A percentile compares a stretch with the other conserved stretches of the same genome.
Evolutionary conservation across 2,329 filamentous ascomycete species (phyloP).

Genomic region (Colletotrichum sp.): DNA sequence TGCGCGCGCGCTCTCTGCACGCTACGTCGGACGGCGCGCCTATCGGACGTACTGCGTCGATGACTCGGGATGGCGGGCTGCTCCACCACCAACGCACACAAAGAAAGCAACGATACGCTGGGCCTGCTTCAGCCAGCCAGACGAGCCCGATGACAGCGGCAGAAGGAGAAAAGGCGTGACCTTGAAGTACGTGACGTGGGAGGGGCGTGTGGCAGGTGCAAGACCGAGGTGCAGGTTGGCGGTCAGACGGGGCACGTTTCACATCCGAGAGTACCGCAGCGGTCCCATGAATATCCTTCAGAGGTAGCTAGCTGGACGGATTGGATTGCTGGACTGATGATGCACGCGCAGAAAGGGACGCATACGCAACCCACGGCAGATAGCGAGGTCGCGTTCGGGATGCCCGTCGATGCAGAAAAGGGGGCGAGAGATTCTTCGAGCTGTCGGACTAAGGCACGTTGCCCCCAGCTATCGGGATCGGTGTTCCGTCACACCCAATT

Average conservation of each 20-base stretch:
- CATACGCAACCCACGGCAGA: background rate
- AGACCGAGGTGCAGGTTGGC: background rate
- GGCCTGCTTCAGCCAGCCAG: background rate
- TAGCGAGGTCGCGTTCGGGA: background rate
- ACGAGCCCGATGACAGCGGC: background rate
- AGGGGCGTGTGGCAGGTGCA: background rate
- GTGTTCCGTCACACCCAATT: constrained; percentile 7
- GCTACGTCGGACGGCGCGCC: background rate
- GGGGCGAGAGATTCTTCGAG: background rate
- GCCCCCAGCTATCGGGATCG: background rate
- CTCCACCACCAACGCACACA: background rate
- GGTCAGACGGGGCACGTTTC: constrained; percentile 6
- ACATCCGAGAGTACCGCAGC: background rate
- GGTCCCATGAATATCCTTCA: background rate
- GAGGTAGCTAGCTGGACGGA: background rate
- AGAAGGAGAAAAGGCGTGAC: background rate
- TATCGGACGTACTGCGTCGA: background rate
- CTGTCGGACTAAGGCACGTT: background rate
- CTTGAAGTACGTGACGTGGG: background rate
- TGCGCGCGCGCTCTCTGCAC: background rate
- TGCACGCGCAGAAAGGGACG: background rate
- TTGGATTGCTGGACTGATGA: background rate
- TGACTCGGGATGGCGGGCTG: background rate
- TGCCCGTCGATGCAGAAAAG: constrained; percentile 1
- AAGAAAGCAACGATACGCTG: background rate